phyloP scores from a whole-genome alignment of 2,329 filamentous ascomycete species.

The Pochonia chlamydosporia region DNA sequence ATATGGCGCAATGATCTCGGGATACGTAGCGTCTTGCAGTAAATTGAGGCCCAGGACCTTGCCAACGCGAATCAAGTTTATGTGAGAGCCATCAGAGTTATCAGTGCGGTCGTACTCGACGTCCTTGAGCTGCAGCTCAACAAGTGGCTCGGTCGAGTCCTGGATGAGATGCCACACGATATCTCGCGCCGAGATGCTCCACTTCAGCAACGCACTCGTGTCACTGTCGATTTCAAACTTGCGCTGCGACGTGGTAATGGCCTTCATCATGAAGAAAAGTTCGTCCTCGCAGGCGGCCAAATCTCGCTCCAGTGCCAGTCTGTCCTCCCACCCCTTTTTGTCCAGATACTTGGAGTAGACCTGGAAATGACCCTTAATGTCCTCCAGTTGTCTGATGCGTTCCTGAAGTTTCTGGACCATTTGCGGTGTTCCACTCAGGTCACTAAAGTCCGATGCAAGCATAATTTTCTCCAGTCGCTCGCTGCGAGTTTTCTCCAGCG shows the following conservation, averaged over 20 bases:
- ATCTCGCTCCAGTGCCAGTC: conserved; percentile 82
- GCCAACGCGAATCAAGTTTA: conserved; percentile 85
- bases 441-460: conserved; percentile 96
- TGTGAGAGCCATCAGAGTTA: conserved; percentile 93
- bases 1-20: conserved; percentile 92
- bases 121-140: conserved; percentile 88
- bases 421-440: conserved; percentile 85
- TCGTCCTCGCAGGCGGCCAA: conserved; percentile 89
- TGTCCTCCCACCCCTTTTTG: conserved; percentile 84
- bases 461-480: conserved; percentile 98
- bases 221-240: conserved; percentile 69
- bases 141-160: conserved; percentile 78
- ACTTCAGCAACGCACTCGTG: conserved; percentile 75
- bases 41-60: conserved; percentile 86
- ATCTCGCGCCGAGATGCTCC: conserved; percentile 90
- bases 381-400: conserved; percentile 86
- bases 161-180: conserved; percentile 96
- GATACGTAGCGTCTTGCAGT: conserved; percentile 84
- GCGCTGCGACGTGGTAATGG: conserved; percentile 91
- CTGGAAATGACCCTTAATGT: conserved; percentile 96
- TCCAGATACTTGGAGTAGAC: conserved; percentile 84
- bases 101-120: conserved; percentile 93
- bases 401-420: conserved; percentile 90
- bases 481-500: conserved; percentile 91
- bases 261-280: conserved; percentile 99